Conservation (phyloP, 176 grass and related monocot genomes). For the Secale cereale region DNA sequence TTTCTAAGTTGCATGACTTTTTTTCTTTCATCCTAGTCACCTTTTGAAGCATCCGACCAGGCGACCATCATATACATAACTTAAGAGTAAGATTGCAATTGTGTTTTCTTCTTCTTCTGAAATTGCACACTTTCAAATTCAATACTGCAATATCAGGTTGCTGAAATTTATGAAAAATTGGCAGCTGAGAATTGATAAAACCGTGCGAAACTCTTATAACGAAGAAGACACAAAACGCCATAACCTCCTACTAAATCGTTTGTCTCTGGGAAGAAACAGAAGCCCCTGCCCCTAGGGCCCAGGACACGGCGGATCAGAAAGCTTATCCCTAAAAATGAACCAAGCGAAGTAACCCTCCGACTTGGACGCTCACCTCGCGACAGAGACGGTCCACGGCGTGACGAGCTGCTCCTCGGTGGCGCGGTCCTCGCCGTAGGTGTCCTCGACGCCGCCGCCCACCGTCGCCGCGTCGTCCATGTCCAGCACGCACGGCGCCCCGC, state of each 20-base stretch:
- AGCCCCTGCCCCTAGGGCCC: background rate
- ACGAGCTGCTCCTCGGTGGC: conserved; percentile 89
- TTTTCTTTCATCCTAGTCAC: background rate
- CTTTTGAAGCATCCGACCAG: background rate
- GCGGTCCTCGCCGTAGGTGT: conserved; percentile 80
- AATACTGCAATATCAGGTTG: background rate
- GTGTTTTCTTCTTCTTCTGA: background rate
- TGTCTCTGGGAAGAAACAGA: conserved; percentile 3
- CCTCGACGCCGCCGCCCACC: conserved; percentile 72
- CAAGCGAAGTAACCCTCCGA: no score
- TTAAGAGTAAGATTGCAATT: background rate
- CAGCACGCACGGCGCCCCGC: conserved; percentile 49
- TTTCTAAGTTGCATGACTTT: background rate
- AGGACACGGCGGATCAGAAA: conserved; percentile 2
- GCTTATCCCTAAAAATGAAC: background rate
- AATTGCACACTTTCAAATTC: background rate
- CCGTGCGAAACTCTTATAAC: background rate
- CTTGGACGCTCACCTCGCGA: conserved; percentile 56
- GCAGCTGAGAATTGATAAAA: background rate
- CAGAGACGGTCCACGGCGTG: conserved; percentile 90
- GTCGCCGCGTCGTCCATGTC: conserved; percentile 62
- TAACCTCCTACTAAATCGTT: background rate
- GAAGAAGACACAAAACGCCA: background rate
- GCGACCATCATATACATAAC: background rate
- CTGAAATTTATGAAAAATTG: background rate